Evolutionary conservation across 805 yeast species (phyloP).

Genomic region (Candida parachauliodes): DNA sequence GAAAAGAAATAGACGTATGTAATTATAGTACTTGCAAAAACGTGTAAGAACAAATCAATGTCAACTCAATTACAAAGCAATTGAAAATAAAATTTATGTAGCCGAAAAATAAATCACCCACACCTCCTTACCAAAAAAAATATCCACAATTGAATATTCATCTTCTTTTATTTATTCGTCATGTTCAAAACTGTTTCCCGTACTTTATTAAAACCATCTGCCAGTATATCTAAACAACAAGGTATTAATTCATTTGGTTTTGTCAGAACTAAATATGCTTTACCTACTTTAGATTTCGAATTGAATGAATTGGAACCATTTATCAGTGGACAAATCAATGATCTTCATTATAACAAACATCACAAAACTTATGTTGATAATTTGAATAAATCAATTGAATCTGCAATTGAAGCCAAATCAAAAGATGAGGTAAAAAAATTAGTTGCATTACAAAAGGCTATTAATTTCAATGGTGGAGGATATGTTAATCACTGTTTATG

Average conservation of each 20-base stretch:
- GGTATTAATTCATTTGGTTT: not conserved
- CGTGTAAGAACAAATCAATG: slow-evolving; percentile 1
- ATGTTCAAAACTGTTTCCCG: slow-evolving; percentile 10
- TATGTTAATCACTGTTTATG: slow-evolving; percentile 48
- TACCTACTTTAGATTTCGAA: slow-evolving; percentile 46
- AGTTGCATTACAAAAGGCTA: slow-evolving; percentile 41
- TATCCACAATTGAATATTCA: too few relatives aligned
- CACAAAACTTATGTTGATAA: slow-evolving; percentile 50
- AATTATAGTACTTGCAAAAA: too few relatives aligned
- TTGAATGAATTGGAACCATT: slow-evolving; percentile 47
- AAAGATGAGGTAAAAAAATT: slow-evolving; percentile 38
- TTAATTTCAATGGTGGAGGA: slow-evolving; percentile 51
- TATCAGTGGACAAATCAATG: slow-evolving; percentile 45
- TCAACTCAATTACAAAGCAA: slow-evolving; percentile 4
- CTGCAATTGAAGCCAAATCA: slow-evolving; percentile 31
- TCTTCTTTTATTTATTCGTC: too few relatives aligned
- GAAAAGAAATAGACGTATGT: not conserved
- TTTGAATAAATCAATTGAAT: slow-evolving; percentile 43
- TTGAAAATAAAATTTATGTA: not conserved
- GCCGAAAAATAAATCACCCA: not conserved
- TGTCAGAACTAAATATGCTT: slow-evolving; percentile 26
- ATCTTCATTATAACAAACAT: slow-evolving; percentile 47
- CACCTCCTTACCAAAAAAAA: too few relatives aligned
- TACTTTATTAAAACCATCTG: slow-evolving; percentile 8
- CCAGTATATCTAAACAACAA: not conserved